Base-by-base conservation (phyloP, 2,329 filamentous ascomycete genomes). In the Cordyceps farinosa region DNA sequence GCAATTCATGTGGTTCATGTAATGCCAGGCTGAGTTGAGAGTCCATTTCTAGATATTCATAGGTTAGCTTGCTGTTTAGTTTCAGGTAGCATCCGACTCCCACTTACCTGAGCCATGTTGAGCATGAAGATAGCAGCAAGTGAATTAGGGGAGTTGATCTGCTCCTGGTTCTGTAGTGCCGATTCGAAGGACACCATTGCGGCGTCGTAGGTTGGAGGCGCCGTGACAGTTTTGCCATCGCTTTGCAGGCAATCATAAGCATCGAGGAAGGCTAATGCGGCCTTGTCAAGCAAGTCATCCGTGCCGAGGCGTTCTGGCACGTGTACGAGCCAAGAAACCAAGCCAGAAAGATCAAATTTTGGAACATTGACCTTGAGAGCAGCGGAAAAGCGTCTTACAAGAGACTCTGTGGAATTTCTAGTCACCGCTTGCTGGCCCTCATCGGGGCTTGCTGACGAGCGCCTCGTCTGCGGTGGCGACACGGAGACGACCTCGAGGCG, bases 261-360 rank as follows among this genome's bases (percentile, higher is more conserved):
- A 56, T 56, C 54, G 3, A 56, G 29, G 32, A 56, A 56, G 40
- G 54, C 54, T 11, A 13, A 45, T 56, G 54, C 54, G 11, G 54
- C 54, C 27, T 45, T 56, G 2, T 56, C 29, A 44, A 56, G 54
- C 54, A 56, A 42, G 6, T 55, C 52, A 55, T 30, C 34, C 11
- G 52, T 36, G 13, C 36, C 52, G 13, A 42, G 52, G 15, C 52
- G 34, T 17, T 42, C 52, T 30, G 52, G 52, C 15, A 40, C 30
- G 5, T 30, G n/a, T 17, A 36, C 29, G 22, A 55, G 36, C 52
- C 52, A 55, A 17, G 5, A 22, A 8, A 36, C 36, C 38, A 55
- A 10, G 52, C 36, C 13, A 5, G 52, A 55, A 10, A 55, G 8
- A 27, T 55, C 36, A n/a, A 55, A 17, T 17, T 15, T 34, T 9